Evolutionary conservation across 2,329 filamentous ascomycete species (phyloP).

Genomic region (Aspergillus sergii): DNA sequence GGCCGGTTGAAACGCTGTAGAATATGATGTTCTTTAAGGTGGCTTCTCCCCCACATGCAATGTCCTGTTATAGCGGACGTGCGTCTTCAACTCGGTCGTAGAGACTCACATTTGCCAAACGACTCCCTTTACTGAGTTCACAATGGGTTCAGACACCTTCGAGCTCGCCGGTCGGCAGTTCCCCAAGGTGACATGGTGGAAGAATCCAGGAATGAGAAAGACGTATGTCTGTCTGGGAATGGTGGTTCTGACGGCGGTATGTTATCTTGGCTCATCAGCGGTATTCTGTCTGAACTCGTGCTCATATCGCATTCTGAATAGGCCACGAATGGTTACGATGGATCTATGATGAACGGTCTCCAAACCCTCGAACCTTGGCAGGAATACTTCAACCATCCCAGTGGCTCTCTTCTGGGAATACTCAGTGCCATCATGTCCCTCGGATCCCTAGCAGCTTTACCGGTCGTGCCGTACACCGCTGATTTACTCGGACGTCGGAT

Average conservation of each 20-base stretch:
- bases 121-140: not conserved
- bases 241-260: slow-evolving; percentile 25
- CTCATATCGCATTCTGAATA: slow-evolving; percentile 1
- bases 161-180: slow-evolving; percentile 26
- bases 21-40: slow-evolving; percentile 3
- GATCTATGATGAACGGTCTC: slow-evolving; percentile 54
- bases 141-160: slow-evolving; percentile 19
- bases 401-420: slow-evolving; percentile 45
- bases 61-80: not conserved
- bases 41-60: not conserved
- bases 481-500: slow-evolving; percentile 51
- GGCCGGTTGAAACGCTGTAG: slow-evolving; percentile 6
- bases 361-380: slow-evolving; percentile 49
- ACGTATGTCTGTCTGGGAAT: slow-evolving; percentile 26
- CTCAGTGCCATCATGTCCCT: slow-evolving; percentile 54
- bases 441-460: slow-evolving; percentile 52
- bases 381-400: slow-evolving; percentile 36
- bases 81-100: not conserved
- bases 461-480: slow-evolving; percentile 51
- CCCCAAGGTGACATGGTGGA: slow-evolving; percentile 29
- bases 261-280: not conserved
- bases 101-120: not conserved
- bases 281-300: not conserved
- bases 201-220: slow-evolving; percentile 24
- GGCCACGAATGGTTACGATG: slow-evolving; percentile 53